These are phyloP conservation scores for Eucalyptus tenuipes DNA, from an alignment of 345 rosid species.

Conservation along the genomic window DNA sequence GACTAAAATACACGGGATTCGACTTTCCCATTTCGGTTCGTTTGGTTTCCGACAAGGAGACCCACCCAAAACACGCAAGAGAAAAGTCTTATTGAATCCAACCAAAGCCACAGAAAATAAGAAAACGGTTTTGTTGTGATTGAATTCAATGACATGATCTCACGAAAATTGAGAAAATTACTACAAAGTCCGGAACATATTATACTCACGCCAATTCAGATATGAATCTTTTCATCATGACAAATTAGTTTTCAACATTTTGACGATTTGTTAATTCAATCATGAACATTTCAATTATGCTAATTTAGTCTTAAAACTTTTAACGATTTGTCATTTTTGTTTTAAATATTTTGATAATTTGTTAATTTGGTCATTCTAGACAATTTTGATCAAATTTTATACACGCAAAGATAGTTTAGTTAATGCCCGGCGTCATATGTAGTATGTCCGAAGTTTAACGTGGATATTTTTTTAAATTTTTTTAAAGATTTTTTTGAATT, in stretches of 20 bases:
- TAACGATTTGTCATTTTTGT: accelerated
- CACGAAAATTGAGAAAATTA: background rate
- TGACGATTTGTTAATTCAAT: accelerated
- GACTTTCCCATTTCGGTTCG: background rate
- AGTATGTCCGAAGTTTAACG: accelerated
- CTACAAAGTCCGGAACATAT: too few species aligned
- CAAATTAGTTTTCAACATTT: too few species aligned
- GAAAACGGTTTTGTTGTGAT: background rate
- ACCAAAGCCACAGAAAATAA: background rate
- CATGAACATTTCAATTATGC: accelerated
- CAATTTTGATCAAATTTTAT: accelerated
- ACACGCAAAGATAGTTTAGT: accelerated
- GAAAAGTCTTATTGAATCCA: background rate
- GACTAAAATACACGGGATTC: background rate
- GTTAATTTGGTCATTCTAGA: too few species aligned
- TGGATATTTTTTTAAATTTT: too few species aligned
- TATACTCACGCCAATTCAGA: accelerated
- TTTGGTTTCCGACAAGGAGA: background rate
- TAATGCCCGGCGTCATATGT: too few species aligned
- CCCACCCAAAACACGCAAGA: background rate
- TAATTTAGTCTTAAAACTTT: too few species aligned
- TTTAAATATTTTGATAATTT: too few species aligned
- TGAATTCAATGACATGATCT: background rate
- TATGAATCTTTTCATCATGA: too few species aligned
- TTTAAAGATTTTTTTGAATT: too few species aligned